These are phyloP conservation scores for Penicillium cataractarum DNA, from an alignment of 495 filamentous ascomycete genomes.

Conservation along the genomic window DNA sequence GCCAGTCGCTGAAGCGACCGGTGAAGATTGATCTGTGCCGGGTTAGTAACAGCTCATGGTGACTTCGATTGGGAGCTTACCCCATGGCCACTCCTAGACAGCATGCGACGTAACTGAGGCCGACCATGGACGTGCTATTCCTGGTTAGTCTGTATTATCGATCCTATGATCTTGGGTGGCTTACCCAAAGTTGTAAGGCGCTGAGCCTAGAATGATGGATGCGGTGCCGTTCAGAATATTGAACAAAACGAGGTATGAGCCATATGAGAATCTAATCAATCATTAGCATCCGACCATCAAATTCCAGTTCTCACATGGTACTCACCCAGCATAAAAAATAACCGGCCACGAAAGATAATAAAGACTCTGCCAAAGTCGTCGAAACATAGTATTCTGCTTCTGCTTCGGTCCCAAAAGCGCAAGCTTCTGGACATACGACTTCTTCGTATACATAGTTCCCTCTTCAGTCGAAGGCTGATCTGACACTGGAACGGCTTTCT, in stretches of 20 bases:
- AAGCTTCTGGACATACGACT: conserved; percentile 57
- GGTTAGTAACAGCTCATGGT: conserved; percentile 3
- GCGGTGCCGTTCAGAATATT: conserved; percentile 69
- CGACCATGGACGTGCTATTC: conserved; percentile 59
- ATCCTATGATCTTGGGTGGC: conserved; percentile 18
- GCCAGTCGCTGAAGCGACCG: conserved; percentile 61
- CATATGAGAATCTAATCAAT: conserved; percentile 57
- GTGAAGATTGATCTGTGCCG: conserved; percentile 46
- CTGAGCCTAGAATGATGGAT: conserved; percentile 58
- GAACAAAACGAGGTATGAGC: conserved; percentile 65
- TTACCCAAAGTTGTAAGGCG: conserved; percentile 59
- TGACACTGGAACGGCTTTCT: conserved; percentile 24
- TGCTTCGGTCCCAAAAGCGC: conserved; percentile 51
- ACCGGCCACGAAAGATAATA: conserved; percentile 61
- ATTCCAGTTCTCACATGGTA: background rate
- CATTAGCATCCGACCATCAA: conserved; percentile 10
- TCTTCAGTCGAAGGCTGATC: conserved; percentile 20
- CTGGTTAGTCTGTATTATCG: conserved; percentile 4
- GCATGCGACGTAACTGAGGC: conserved; percentile 62
- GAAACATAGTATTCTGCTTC: conserved; percentile 55
- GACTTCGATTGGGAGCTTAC: conserved; percentile 28
- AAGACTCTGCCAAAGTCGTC: conserved; percentile 40
- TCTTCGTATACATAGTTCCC: conserved; percentile 37
- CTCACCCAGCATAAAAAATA: conserved; percentile 63
- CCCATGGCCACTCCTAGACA: conserved; percentile 57